Conservation (phyloP, 805 yeast species). For the Pichia deserticola region DNA sequence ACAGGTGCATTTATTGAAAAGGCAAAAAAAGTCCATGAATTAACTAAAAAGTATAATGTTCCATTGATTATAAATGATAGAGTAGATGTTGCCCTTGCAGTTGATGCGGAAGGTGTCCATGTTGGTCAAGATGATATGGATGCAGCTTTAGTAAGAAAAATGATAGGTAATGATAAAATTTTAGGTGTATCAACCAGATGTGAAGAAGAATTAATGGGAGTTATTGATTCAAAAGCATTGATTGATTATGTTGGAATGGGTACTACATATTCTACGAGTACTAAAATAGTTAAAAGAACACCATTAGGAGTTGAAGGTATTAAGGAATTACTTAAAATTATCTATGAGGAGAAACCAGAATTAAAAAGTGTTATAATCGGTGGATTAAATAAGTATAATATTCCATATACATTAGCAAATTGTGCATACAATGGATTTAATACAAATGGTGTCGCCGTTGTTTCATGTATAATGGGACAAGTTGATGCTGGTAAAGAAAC, state of each 20-base stretch:
- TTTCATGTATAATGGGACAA: constrained; percentile 74
- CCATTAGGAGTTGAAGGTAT: constrained; percentile 71
- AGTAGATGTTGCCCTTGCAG: constrained; percentile 81
- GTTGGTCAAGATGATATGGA: constrained; percentile 90
- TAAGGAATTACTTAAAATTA: constrained; percentile 41
- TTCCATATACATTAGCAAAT: constrained; percentile 48
- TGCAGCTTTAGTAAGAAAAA: constrained; percentile 44
- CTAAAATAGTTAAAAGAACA: constrained; percentile 49
- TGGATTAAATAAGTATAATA: constrained; percentile 61
- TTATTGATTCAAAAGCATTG: constrained; percentile 28
- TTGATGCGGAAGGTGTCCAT: constrained; percentile 77
- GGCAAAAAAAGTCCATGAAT: constrained; percentile 51
- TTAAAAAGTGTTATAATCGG: constrained; percentile 73
- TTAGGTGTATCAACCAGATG: constrained; percentile 71
- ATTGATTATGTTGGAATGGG: constrained; percentile 84
- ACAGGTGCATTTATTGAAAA: constrained; percentile 60
- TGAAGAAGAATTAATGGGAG: constrained; percentile 39
- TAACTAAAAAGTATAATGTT: constrained; percentile 53
- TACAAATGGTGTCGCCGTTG: constrained; percentile 83
- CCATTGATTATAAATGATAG: constrained; percentile 85
- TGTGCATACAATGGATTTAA: constrained; percentile 37
- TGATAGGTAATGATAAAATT: constrained; percentile 69
- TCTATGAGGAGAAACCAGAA: constrained; percentile 30
- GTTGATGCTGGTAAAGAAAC: constrained; percentile 48
- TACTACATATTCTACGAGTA: constrained; percentile 63